Percentiles rank a stretch among this genome's conserved stretches.
Evolutionary conservation across 805 yeast genomes (phyloP).

Genomic region (Candida succiphila): DNA sequence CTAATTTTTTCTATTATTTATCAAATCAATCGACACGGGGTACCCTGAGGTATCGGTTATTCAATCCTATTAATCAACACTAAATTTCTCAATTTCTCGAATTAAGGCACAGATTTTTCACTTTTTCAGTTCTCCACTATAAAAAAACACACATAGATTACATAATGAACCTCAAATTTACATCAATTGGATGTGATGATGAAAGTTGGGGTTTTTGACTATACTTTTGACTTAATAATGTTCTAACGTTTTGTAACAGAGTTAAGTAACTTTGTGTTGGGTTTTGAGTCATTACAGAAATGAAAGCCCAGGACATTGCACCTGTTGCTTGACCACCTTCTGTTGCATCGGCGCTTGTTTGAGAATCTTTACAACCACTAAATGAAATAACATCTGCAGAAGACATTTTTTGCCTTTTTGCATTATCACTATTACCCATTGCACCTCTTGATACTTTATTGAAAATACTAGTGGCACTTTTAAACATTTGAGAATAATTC

Average conservation of each 20-base stretch:
- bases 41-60: too few species aligned
- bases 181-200: constrained; percentile 73
- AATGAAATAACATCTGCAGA: constrained; percentile 71
- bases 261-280: constrained; percentile 63
- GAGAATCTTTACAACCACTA: constrained; percentile 78
- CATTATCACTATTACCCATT: constrained; percentile 18
- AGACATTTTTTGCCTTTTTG: constrained; percentile 44
- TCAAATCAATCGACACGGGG: too few species aligned
- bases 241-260: constrained; percentile 61
- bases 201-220: constrained; percentile 79
- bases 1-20: too few species aligned
- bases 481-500: constrained; percentile 33
- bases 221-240: constrained; percentile 51
- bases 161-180: constrained; percentile 28
- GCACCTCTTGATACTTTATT: constrained; percentile 23
- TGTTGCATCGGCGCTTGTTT: constrained; percentile 74
- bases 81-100: too few species aligned
- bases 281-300: constrained; percentile 48
- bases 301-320: constrained; percentile 77
- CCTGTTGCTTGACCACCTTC: constrained; percentile 70
- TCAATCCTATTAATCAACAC: too few species aligned
- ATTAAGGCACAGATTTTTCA: too few species aligned
- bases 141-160: constrained; percentile 4
- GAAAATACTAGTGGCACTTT: constrained; percentile 26
- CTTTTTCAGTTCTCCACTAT: too few species aligned